These are phyloP conservation scores for Oldenlandia corymbosa DNA, from an alignment of 257 asterid genomes.

Conservation along the genomic window DNA sequence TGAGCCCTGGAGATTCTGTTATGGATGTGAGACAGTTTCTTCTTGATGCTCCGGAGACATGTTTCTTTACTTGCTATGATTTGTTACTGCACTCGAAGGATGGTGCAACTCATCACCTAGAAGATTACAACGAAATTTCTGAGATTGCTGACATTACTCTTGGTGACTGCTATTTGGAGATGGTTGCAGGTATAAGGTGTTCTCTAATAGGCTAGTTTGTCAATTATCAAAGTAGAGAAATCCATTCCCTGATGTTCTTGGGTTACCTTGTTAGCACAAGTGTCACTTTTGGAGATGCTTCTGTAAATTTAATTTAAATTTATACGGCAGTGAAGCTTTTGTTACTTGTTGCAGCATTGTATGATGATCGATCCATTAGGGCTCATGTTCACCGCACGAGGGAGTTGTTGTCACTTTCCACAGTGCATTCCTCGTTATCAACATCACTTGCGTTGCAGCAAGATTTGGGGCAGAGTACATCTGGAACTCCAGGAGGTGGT, in stretches of 20 bases:
- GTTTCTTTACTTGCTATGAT: slow-evolving; percentile 90
- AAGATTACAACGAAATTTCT: slow-evolving; percentile 87
- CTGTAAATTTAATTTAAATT: not conserved
- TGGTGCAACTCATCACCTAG: slow-evolving; percentile 68
- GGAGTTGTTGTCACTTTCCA: slow-evolving; percentile 75
- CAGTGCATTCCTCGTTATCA: slow-evolving; percentile 80
- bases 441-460: slow-evolving; percentile 79
- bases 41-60: slow-evolving; percentile 92
- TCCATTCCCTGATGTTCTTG: not conserved
- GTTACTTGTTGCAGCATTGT: slow-evolving; percentile 56
- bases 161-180: slow-evolving; percentile 85
- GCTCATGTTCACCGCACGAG: slow-evolving; percentile 88
- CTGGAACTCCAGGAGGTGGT: slow-evolving; percentile 60
- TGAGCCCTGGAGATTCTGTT: slow-evolving; percentile 97
- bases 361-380: slow-evolving; percentile 95
- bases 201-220: slow-evolving; percentile 16
- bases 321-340: not conserved
- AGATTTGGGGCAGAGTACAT: slow-evolving; percentile 40
- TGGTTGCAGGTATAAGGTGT: slow-evolving; percentile 65
- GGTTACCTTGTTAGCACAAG: not conserved
- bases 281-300: not conserved
- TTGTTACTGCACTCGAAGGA: slow-evolving; percentile 73
- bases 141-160: slow-evolving; percentile 89
- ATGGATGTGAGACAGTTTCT: slow-evolving; percentile 98
- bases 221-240: not conserved